Base-by-base conservation (phyloP, 306 rosid species). In the Prunus padus region DNA sequence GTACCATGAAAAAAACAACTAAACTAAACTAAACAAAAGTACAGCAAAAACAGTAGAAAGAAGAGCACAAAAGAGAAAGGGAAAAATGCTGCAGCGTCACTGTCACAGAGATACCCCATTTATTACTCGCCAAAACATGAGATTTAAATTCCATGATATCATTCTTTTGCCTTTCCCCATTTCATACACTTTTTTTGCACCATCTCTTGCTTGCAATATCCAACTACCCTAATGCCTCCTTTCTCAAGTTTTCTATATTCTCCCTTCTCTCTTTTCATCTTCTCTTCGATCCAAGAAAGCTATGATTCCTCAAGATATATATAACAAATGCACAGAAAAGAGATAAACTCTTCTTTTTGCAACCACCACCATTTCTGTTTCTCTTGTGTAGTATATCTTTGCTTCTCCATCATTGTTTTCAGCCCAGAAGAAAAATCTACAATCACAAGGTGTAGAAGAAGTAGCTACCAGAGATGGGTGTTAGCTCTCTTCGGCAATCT, bases 221-320 rank as follows among this genome's bases (percentile, higher is more conserved):
- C 85, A 87, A 85, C 97, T 69, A 89, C 81, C 89, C 65, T 76
- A 75, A 85, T 89, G 87, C 84, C 98, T 89, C 92, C 84, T 88
- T 85, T 88, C 97, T 89, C 93, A 93, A 91, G 98, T 93, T 89
- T 93, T 87, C 97, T 76, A 88, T 93, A 91, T 91, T 91, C 98
- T 89, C 72, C 37, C 86, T 88, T 87, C 89, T 79, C 82, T 83
- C 82, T 81, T 71, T 85, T 40, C 18, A 59, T 81, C 88, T 79
- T 37, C 86, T 82, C 77, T 69, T 25, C 14, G 87, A 90, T 85
- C 91, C 92, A 93, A 93, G 91, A 93, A 91, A 88, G 89, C 89
- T 83, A 85, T 59, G 98, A 91, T 91, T 93, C 98, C 82, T 82
- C 81, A 14, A 20, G 72, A 80, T 86, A 78, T 74, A 77, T 84